phyloP scores from a whole-genome alignment of 805 yeast genomes.

The Candida hungchunana region DNA sequence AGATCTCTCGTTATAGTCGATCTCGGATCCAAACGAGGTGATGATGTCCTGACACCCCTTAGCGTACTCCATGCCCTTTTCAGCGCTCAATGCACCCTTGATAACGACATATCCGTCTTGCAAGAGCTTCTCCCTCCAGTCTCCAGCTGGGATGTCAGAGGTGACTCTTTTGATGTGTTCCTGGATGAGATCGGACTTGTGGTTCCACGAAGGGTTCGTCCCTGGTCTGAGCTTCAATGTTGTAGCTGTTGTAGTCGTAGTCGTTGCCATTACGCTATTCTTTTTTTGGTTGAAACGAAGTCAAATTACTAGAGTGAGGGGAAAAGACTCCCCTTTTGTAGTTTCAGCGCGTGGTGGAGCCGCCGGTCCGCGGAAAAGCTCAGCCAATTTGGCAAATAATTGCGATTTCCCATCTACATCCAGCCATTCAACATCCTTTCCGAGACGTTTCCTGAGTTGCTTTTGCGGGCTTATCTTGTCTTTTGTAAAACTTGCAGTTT shows the following conservation, averaged over 20 bases:
- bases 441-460: too few relatives aligned
- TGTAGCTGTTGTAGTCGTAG: neutral
- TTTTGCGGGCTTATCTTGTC: too few relatives aligned
- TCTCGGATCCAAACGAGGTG: conserved; percentile 17
- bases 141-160: conserved; percentile 6
- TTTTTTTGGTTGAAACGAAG: too few relatives aligned
- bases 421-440: too few relatives aligned
- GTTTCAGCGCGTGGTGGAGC: too few relatives aligned
- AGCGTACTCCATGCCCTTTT: conserved; percentile 24
- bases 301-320: too few relatives aligned
- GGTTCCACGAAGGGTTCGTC: neutral
- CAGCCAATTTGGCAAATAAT: too few relatives aligned
- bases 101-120: conserved; percentile 29
- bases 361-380: too few relatives aligned
- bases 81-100: conserved; percentile 26
- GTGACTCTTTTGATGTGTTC: neutral
- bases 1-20: conserved; percentile 24
- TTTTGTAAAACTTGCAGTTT: too few relatives aligned
- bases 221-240: neutral
- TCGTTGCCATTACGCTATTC: neutral
- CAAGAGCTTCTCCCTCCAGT: conserved; percentile 28
- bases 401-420: too few relatives aligned
- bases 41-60: conserved; percentile 22
- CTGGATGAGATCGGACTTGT: neutral
- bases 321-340: too few relatives aligned